phyloP scores from a whole-genome alignment of 441 rosid species.

The Dalechampia spathulata region DNA sequence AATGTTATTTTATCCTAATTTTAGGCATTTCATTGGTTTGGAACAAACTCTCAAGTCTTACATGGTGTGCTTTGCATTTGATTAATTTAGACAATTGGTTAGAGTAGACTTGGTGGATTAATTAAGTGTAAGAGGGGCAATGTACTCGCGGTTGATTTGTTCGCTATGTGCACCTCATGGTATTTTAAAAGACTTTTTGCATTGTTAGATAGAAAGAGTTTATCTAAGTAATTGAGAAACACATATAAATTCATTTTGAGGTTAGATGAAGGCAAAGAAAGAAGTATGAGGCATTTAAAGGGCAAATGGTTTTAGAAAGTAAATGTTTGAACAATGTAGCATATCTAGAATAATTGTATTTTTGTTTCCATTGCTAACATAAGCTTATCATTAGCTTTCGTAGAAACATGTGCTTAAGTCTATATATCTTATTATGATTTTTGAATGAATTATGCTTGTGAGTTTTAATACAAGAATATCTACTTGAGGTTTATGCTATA shows the following conservation, averaged over 20 bases:
- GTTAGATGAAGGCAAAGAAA: background rate
- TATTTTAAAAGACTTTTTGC: no score
- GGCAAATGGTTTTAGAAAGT: background rate
- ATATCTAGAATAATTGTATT: background rate
- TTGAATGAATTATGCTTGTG: background rate
- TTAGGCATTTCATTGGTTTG: no score
- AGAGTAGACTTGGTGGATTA: background rate
- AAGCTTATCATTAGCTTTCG: background rate
- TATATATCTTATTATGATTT: background rate
- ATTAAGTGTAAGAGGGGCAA: no score
- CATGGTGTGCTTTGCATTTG: background rate
- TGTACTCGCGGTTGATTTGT: no score
- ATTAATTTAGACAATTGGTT: background rate
- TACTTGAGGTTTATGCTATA: no score
- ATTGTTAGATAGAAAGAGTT: background rate
- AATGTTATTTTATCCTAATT: no score
- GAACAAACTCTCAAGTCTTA: background rate
- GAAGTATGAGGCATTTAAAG: background rate
- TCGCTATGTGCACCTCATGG: no score
- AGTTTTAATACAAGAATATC: no score
- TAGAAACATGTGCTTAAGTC: background rate
- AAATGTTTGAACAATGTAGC: background rate
- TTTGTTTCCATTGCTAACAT: background rate
- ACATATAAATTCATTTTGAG: background rate
- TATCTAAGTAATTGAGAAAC: no score